A percentile compares a stretch with the other conserved stretches of the same genome.
phyloP scores from a whole-genome alignment of 140 eudicot genomes.

The Stevia rebaudiana region DNA sequence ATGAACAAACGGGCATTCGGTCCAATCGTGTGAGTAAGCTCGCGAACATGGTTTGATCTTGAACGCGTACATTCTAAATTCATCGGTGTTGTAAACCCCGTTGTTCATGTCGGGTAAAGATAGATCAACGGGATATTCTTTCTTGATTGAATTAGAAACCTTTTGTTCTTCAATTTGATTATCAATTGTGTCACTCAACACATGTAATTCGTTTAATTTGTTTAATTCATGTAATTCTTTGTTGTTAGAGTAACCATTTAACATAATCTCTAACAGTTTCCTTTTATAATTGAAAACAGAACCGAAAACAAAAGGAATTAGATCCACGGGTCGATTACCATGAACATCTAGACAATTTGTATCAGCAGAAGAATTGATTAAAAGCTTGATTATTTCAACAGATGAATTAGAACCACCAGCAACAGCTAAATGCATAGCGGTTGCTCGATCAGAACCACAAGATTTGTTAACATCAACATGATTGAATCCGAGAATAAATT shows the following conservation, averaged over 20 bases:
- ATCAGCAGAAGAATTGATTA: constrained; percentile 41
- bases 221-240: constrained; percentile 29
- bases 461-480: constrained; percentile 57
- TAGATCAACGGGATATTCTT: constrained; percentile 65
- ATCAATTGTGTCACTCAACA: constrained; percentile 28
- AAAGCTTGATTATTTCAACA: constrained; percentile 54
- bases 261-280: constrained; percentile 45
- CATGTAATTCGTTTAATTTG: constrained; percentile 29
- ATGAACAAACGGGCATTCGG: constrained; percentile 84
- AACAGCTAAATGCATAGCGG: constrained; percentile 75
- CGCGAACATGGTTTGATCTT: constrained; percentile 82
- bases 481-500: constrained; percentile 38
- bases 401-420: constrained; percentile 47
- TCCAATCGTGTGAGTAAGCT: constrained; percentile 93
- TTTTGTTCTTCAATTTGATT: constrained; percentile 18
- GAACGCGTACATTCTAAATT: constrained; percentile 72
- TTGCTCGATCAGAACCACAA: constrained; percentile 72
- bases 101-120: constrained; percentile 70
- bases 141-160: constrained; percentile 29
- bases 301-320: constrained; percentile 28
- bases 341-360: constrained; percentile 38
- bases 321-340: constrained; percentile 56
- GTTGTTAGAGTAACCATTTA: constrained; percentile 30
- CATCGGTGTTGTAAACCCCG: constrained; percentile 73
- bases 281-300: constrained; percentile 29